Evolutionary conservation across 2,329 filamentous ascomycete species (phyloP).

Genomic region (Gnomoniopsis smithogilvyi): DNA sequence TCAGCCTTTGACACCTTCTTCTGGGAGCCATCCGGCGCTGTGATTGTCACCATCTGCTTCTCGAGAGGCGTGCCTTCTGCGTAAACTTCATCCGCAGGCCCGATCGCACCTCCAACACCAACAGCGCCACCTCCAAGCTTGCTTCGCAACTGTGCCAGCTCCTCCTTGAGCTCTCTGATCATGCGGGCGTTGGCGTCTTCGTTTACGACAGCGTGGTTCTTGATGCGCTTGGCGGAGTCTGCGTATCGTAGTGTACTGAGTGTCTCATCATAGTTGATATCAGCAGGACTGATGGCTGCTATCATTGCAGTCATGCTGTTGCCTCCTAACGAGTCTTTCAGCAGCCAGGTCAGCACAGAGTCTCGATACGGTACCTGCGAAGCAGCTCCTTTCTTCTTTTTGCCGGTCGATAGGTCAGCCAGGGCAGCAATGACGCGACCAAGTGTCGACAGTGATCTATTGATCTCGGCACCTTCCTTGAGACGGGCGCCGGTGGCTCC

Average conservation of each 20-base stretch:
- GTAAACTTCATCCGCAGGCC: conserved; percentile 76
- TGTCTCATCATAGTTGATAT: conserved; percentile 99
- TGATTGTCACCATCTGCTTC: conserved; percentile 94
- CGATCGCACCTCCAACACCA: conserved; percentile 32
- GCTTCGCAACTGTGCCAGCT: conserved; percentile 77
- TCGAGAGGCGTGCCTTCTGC: conserved; percentile 89
- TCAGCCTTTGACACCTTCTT: conserved; percentile 98
- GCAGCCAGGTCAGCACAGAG: conserved; percentile 90
- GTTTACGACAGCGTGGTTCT: conserved; percentile 99
- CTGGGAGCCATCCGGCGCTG: conserved; percentile 75
- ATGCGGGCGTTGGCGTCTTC: conserved; percentile 98
- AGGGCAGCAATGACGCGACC: conserved; percentile 96
- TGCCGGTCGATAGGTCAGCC: conserved; percentile 82
- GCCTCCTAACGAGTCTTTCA: conserved; percentile 95
- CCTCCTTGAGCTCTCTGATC: conserved; percentile 97
- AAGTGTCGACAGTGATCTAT: conserved; percentile 90
- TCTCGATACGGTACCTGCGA: conserved; percentile 92
- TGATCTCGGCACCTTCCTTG: conserved; percentile 98
- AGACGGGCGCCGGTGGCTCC: conserved; percentile 91
- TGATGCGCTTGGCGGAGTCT: conserved; percentile 97
- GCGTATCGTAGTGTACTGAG: conserved; percentile 93
- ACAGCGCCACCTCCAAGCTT: conserved; percentile 65
- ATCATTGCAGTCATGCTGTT: conserved; percentile 99
- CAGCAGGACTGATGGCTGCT: conserved; percentile 94
- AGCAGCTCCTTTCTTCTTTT: conserved; percentile 73